A percentile compares a stretch with the other conserved stretches of the same genome.
phyloP scores from a whole-genome alignment of 148 eudicot genomes.

The Rhododendron kiyosumense region DNA sequence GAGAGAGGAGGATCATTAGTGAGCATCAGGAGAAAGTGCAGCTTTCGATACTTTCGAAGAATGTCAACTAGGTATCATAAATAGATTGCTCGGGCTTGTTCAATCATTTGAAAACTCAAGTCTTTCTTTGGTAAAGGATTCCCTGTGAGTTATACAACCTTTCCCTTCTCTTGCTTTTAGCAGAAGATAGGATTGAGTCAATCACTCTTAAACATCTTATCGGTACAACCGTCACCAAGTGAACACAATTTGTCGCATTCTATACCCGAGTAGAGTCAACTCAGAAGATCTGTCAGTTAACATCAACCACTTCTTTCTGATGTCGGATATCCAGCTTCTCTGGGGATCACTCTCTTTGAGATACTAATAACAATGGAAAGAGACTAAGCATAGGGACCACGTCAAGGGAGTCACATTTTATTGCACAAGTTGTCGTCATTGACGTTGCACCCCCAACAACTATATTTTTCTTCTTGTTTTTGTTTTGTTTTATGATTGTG shows the following conservation, averaged over 20 bases:
- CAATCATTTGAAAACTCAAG: no score
- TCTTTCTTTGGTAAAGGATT: no score
- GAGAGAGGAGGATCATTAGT: no score
- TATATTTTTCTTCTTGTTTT: neutral
- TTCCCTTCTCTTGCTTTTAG: no score
- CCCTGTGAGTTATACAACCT: no score
- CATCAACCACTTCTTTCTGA: neutral
- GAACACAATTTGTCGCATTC: neutral
- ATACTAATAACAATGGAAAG: neutral
- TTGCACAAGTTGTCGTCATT: neutral
- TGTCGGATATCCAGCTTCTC: neutral
- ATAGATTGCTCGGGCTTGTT: no score
- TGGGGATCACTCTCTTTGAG: neutral
- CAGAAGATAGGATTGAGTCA: no score
- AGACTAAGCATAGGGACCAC: neutral
- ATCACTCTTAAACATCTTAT: neutral
- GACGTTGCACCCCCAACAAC: neutral
- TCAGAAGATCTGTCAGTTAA: neutral
- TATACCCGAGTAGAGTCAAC: neutral
- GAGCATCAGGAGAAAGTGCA: no score
- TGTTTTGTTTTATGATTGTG: neutral
- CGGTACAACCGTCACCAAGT: neutral
- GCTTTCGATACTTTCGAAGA: no score
- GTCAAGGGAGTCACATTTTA: neutral
- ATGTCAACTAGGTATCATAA: no score